Percentiles rank a stretch among this genome's conserved stretches.
Conservation (phyloP, 257 asterid species). For the Forsythia viridissima region DNA sequence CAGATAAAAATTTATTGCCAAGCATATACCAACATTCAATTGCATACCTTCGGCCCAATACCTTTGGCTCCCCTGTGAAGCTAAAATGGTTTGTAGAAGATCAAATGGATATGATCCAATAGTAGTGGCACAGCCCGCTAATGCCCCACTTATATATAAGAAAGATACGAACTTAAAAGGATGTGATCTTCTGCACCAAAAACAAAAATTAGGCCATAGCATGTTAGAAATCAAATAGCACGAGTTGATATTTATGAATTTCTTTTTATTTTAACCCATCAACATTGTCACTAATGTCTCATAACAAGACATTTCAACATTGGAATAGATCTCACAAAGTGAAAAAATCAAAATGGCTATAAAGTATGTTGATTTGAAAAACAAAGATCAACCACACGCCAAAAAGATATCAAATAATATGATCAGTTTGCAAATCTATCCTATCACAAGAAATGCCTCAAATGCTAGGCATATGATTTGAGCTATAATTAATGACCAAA, state of each 20-base stretch:
- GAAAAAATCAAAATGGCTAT: too few relatives aligned
- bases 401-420: too few relatives aligned
- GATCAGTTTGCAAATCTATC: background rate
- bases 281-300: background rate
- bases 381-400: too few relatives aligned
- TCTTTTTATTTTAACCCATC: background rate
- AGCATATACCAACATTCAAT: too few relatives aligned
- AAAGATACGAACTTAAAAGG: conserved; percentile 72
- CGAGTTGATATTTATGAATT: background rate
- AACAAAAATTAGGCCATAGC: conserved; percentile 17
- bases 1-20: too few relatives aligned
- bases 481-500: background rate
- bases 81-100: conserved; percentile 88
- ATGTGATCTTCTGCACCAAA: conserved; percentile 73
- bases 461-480: background rate
- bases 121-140: too few relatives aligned
- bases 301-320: too few relatives aligned
- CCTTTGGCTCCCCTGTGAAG: conserved; percentile 99
- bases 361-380: too few relatives aligned
- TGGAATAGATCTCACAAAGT: too few relatives aligned
- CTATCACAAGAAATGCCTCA: background rate
- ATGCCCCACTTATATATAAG: too few relatives aligned
- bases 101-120: conserved; percentile 98
- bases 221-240: too few relatives aligned
- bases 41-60: too few relatives aligned